Conservation (phyloP, 2,329 filamentous ascomycete species). For the Fusarium sp. region DNA sequence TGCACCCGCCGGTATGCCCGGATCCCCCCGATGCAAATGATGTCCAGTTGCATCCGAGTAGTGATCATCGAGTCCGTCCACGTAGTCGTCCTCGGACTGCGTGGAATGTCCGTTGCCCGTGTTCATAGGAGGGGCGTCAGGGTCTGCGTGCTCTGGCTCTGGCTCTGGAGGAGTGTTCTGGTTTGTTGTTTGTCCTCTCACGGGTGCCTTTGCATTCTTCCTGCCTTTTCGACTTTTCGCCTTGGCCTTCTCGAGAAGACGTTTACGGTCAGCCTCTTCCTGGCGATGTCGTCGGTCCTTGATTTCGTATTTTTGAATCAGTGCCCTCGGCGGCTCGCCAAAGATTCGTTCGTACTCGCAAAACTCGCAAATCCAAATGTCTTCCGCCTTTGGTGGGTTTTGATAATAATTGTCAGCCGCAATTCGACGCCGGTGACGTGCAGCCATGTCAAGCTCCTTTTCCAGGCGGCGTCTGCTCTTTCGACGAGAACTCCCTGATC, state of each 20-base stretch:
- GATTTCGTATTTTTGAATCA: conserved; percentile 93
- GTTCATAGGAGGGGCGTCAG: conserved; percentile 41
- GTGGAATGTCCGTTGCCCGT: conserved; percentile 51
- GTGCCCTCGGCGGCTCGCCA: conserved; percentile 82
- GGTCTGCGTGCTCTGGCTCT: conserved; percentile 32
- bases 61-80: conserved; percentile 50
- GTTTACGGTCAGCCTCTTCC: conserved; percentile 85
- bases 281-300: conserved; percentile 90
- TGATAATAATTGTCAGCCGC: conserved; percentile 83
- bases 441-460: conserved; percentile 80
- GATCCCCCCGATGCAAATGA: conserved; percentile 21
- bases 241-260: conserved; percentile 91
- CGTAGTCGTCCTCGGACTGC: conserved; percentile 55
- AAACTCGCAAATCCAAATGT: conserved; percentile 97
- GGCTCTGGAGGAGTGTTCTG: conserved; percentile 39
- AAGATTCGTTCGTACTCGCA: conserved; percentile 98
- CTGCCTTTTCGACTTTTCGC: conserved; percentile 92
- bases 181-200: conserved; percentile 42
- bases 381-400: conserved; percentile 75
- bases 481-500: conserved; percentile 53
- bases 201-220: conserved; percentile 73
- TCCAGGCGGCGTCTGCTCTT: conserved; percentile 75
- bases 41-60: conserved; percentile 40
- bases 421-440: conserved; percentile 80
- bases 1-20: conserved; percentile 17